phyloP scores from a whole-genome alignment of 805 yeast genomes.

The Tetrapisispora taiwanensis region DNA sequence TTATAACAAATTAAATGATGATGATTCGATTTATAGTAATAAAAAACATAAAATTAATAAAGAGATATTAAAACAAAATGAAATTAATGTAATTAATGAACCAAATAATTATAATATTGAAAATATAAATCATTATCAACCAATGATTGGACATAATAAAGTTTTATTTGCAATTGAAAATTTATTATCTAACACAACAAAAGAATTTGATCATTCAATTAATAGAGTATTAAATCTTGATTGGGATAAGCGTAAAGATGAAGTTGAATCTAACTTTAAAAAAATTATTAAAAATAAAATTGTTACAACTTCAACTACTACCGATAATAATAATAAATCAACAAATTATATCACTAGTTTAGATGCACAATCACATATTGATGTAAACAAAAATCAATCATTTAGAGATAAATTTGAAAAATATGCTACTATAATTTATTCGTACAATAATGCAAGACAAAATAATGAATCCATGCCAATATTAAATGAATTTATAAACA shows the following conservation, averaged over 20 bases:
- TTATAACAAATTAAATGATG: conserved; percentile 29
- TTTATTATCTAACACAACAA: conserved; percentile 59
- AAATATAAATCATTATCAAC: conserved; percentile 42
- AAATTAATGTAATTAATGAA: too few relatives aligned
- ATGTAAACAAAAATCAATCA: conserved; percentile 34
- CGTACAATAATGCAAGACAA: conserved; percentile 60
- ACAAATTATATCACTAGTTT: not conserved
- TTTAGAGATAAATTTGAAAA: conserved; percentile 53
- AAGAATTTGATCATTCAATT: conserved; percentile 74
- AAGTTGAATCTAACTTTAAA: conserved; percentile 64
- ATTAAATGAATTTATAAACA: conserved; percentile 47
- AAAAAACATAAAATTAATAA: not conserved
- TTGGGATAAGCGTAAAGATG: conserved; percentile 74
- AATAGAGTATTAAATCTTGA: conserved; percentile 65
- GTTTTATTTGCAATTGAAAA: conserved; percentile 76
- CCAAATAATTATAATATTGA: too few relatives aligned
- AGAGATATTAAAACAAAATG: conserved; percentile 35
- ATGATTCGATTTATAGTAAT: not conserved
- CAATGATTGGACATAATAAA: conserved; percentile 13
- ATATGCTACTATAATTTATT: conserved; percentile 61
- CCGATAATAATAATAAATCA: not conserved
- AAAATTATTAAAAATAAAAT: conserved; percentile 33
- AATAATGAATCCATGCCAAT: conserved; percentile 40
- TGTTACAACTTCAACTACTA: too few relatives aligned
- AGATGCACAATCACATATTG: conserved; percentile 24